phyloP scores from a whole-genome alignment of 306 rosid genomes.

The Rubus idaeus region DNA sequence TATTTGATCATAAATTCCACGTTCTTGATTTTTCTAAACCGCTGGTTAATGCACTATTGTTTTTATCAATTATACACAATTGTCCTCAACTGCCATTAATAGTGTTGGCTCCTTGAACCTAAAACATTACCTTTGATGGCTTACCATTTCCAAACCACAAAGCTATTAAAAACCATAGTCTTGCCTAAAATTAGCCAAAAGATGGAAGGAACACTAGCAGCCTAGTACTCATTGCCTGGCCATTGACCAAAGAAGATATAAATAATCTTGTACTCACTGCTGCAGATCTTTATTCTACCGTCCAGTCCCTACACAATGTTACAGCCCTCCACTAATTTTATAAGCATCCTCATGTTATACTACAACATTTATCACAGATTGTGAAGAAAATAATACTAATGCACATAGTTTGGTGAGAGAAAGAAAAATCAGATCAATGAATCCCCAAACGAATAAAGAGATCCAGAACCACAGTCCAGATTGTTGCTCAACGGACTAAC shows the following conservation, averaged over 20 bases:
- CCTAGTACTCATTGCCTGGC: neutral
- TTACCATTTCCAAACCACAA: no score
- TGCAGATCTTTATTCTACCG: neutral
- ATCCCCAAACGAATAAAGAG: neutral
- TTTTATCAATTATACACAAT: neutral
- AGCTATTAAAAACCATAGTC: no score
- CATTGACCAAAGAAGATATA: neutral
- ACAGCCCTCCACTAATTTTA: neutral
- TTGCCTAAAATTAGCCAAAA: no score
- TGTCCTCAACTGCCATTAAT: neutral
- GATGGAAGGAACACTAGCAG: neutral
- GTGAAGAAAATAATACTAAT: neutral
- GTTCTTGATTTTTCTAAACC: neutral
- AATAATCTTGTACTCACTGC: neutral
- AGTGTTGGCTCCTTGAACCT: neutral
- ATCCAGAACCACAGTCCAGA: constrained; percentile 17
- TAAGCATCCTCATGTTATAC: neutral
- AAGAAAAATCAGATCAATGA: neutral
- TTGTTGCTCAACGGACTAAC: constrained; percentile 34
- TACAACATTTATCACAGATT: neutral
- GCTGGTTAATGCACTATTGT: neutral
- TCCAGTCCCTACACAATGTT: neutral
- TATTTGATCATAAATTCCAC: neutral
- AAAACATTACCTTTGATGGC: neutral
- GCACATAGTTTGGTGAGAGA: neutral